Evolutionary conservation across 2,329 filamentous ascomycete genomes (phyloP).

Genomic region (Verruconis gallopava): DNA sequence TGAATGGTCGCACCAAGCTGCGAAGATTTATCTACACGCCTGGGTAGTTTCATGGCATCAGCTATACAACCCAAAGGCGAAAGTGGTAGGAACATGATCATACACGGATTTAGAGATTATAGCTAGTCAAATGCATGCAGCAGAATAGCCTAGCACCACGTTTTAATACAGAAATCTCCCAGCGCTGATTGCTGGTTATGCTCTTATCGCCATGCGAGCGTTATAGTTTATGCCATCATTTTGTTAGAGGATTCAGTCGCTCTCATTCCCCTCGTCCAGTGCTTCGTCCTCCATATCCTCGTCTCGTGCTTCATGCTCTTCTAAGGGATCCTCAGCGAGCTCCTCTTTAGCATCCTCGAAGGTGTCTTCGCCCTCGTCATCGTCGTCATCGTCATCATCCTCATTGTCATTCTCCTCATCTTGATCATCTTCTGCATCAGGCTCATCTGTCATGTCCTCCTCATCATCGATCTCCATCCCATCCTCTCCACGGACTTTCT

Average conservation of each 20-base stretch:
- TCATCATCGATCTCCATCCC: conserved; percentile 26
- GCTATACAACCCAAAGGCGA: background rate
- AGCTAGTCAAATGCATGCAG: background rate
- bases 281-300: conserved; percentile 8
- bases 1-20: background rate
- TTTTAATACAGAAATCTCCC: no score
- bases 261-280: conserved; percentile 7
- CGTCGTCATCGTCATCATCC: conserved; percentile 35
- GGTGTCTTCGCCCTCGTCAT: conserved; percentile 40
- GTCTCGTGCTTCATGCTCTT: conserved; percentile 6
- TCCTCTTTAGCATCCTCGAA: conserved; percentile 31
- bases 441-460: conserved; percentile 25
- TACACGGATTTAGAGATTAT: background rate
- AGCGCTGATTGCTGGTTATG: no score
- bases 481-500: conserved; percentile 19
- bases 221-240: background rate
- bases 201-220: background rate
- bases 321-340: conserved; percentile 8
- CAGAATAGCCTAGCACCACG: background rate
- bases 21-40: background rate
- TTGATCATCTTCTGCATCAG: conserved; percentile 32
- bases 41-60: background rate
- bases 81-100: background rate
- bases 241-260: conserved; percentile 1
- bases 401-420: conserved; percentile 34